phyloP scores from a whole-genome alignment of 306 rosid species.

The Prosopis cineraria region DNA sequence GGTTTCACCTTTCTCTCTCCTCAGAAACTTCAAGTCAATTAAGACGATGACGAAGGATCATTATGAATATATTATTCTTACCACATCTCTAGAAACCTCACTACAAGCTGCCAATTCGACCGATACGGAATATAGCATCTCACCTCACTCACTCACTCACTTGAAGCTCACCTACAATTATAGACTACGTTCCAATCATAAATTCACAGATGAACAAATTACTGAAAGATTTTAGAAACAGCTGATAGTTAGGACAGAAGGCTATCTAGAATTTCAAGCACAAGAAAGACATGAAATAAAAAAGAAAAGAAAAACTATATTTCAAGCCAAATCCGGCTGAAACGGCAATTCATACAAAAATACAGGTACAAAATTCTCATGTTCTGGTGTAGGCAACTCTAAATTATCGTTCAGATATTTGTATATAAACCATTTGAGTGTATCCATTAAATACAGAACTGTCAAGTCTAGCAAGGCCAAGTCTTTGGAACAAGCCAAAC shows the following conservation, averaged over 20 bases:
- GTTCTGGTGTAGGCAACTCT: slow-evolving; percentile 40
- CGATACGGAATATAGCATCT: not conserved
- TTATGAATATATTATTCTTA: not conserved
- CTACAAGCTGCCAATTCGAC: not conserved
- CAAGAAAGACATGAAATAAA: not conserved
- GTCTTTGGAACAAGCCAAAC: slow-evolving; percentile 75
- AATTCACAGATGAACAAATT: not conserved
- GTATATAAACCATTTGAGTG: slow-evolving; percentile 95
- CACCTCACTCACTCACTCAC: no score
- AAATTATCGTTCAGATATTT: slow-evolving; percentile 73
- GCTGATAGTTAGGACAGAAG: slow-evolving; percentile 2
- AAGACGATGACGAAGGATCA: not conserved
- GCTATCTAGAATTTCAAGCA: slow-evolving; percentile 23
- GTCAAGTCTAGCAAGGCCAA: slow-evolving; percentile 75
- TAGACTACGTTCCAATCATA: not conserved
- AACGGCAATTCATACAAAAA: slow-evolving; percentile 31
- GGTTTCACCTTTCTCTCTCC: not conserved
- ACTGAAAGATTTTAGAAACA: slow-evolving; percentile 14
- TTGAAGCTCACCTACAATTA: not conserved
- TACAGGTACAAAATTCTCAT: slow-evolving; percentile 35
- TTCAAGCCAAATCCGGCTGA: slow-evolving; percentile 44
- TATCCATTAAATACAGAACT: slow-evolving; percentile 91
- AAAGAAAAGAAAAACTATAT: slow-evolving; percentile 17
- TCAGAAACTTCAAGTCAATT: not conserved
- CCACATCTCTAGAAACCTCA: not conserved